Percentiles rank a stretch among this genome's conserved stretches.
Conservation (phyloP, 2,329 filamentous ascomycete species). For the Trichoderma sp. region DNA sequence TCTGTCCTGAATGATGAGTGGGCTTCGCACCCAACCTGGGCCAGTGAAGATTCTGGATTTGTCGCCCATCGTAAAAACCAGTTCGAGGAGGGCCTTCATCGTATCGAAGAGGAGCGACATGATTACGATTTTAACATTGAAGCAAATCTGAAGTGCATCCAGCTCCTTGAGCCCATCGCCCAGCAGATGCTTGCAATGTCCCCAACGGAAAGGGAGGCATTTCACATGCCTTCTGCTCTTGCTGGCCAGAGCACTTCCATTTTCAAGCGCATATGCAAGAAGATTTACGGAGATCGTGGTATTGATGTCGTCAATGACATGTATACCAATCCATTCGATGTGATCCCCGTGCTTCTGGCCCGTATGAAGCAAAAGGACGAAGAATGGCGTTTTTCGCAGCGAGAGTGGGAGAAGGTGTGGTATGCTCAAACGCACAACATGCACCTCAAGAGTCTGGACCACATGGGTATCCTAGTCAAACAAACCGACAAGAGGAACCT, state of each 20-base stretch:
- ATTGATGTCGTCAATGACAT: conserved; percentile 83
- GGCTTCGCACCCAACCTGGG: conserved; percentile 98
- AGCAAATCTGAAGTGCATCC: conserved; percentile 89
- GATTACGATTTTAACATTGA: conserved; percentile 99
- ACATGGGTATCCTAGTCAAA: conserved; percentile 90
- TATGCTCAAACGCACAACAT: conserved; percentile 91
- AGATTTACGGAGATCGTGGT: conserved; percentile 89
- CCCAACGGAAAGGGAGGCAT: conserved; percentile 66
- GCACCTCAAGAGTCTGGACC: conserved; percentile 94
- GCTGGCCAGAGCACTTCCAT: conserved; percentile 94
- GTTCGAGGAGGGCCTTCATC: conserved; percentile 88
- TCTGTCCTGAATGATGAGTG: conserved; percentile 95
- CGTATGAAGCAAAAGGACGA: conserved; percentile 94
- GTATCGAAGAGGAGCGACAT: conserved; percentile 96
- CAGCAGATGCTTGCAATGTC: conserved; percentile 83
- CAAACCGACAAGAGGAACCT: conserved; percentile 87
- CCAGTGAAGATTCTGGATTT: conserved; percentile 95
- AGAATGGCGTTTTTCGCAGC: conserved; percentile 94
- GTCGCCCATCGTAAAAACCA: conserved; percentile 96
- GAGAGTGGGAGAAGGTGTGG: conserved; percentile 99
- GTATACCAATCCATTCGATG: conserved; percentile 77
- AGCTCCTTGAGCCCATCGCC: conserved; percentile 89
- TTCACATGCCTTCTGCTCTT: conserved; percentile 76
- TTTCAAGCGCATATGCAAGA: conserved; percentile 95
- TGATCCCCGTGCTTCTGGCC: conserved; percentile 83